Base-by-base conservation (phyloP, 306 rosid genomes). In the Sophora flavescens region DNA sequence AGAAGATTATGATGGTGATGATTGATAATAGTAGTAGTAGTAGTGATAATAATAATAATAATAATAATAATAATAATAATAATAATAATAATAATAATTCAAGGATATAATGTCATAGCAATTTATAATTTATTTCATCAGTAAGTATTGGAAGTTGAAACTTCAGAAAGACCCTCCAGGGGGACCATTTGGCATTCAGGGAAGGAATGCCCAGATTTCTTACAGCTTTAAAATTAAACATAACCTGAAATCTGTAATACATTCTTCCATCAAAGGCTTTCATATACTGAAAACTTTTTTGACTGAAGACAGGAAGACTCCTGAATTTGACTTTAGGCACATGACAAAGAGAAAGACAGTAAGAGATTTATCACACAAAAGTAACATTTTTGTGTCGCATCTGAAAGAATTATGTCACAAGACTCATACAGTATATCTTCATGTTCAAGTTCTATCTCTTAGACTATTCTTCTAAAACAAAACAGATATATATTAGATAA, bases 361-460 rank as follows among this genome's bases (percentile, higher is more conserved):
- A 51, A 78, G 63, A 45, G 13, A 47, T 30, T 26, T 57, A 50
- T 42, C 52, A 70, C 17, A 65, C 75, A 68, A 68, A 63, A 70
- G 9, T 57, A 39, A 22, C 50, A 39, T 56, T 18, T 56, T 16
- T 16, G 11, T 17, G 58, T 63, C 33, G 54, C 35, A 26, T 67
- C 41, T 47, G 14, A 64, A 47, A 59, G 50, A 9, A 30, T 68
- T 10, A 63, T 48, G 28, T 30, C 52, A 63, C 11, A 57, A 22
- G 22, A 30, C 32, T 30, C 32, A 30, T 30, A 64, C 32, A 41
- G 41, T 44, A 64, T 5, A 56, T 68, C 68, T 62, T 62, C 59
- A 38, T 38, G 74, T 51, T 80, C 73, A 76, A 30, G 18, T 67
- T 77, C 61, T 71, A 36, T 41, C 80, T 16, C 32, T 52, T 44